Evolutionary conservation across 164 flowering plant species (phyloP).

Genomic region (Dillenia suffruticosa): DNA sequence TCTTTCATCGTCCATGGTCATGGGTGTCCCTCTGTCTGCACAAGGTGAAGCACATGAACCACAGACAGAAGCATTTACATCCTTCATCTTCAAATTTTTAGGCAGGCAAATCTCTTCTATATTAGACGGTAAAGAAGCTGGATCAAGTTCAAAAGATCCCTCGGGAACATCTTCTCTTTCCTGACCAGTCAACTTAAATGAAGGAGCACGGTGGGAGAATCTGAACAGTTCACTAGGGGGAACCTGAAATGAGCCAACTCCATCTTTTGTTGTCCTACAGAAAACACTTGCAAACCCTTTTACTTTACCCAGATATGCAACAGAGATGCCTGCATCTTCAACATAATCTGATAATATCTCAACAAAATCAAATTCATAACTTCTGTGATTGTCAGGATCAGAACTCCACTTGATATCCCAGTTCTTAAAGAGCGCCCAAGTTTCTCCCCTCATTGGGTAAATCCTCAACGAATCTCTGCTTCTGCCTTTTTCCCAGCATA

Average conservation of each 20-base stretch:
- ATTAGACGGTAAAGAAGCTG: conserved; percentile 46
- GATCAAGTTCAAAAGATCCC: conserved; percentile 66
- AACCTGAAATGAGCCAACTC: conserved; percentile 20
- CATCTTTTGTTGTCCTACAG: conserved; percentile 17
- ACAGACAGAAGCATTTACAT: conserved; percentile 1
- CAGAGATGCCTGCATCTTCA: conserved; percentile 35
- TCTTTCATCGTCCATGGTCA: neutral
- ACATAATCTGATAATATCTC: conserved; percentile 58
- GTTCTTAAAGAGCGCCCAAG: conserved; percentile 77
- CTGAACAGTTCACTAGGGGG: conserved; percentile 34
- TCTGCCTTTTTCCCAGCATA: conserved; percentile 27
- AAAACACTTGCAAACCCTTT: conserved; percentile 61
- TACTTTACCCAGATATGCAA: conserved; percentile 47
- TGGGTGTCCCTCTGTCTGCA: conserved; percentile 3
- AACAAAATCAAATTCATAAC: conserved; percentile 52
- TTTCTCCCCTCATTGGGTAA: conserved; percentile 66
- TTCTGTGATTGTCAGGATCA: conserved; percentile 20
- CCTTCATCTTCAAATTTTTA: neutral
- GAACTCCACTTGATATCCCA: conserved; percentile 56
- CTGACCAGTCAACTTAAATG: conserved; percentile 34
- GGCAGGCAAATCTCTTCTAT: conserved; percentile 15
- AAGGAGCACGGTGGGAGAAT: conserved; percentile 63
- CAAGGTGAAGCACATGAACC: conserved; percentile 11
- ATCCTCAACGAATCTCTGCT: conserved; percentile 19
- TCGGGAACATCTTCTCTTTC: conserved; percentile 51